Conservation (phyloP, 2,329 filamentous ascomycete species). For the Talaromyces marneffei region DNA sequence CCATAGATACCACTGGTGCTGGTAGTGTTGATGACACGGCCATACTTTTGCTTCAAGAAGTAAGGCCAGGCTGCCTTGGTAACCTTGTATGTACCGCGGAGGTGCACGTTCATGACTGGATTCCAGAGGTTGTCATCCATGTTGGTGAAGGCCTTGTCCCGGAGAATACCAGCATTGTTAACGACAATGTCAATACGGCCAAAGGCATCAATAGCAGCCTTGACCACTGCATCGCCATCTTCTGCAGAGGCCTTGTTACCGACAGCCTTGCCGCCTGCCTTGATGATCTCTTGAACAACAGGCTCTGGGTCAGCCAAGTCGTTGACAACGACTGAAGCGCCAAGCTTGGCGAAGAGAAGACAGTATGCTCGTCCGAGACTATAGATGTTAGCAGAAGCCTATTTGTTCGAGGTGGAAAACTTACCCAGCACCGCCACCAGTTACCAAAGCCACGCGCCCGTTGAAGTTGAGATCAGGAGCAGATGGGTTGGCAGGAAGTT, state of each 20-base stretch:
- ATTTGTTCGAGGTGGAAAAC: slow-evolving; percentile 26
- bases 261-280: slow-evolving; percentile 79
- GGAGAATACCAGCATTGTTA: slow-evolving; percentile 97
- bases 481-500: slow-evolving; percentile 65
- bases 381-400: slow-evolving; percentile 9
- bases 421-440: slow-evolving; percentile 75
- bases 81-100: slow-evolving; percentile 91
- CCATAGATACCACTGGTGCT: slow-evolving; percentile 97
- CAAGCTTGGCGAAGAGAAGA: slow-evolving; percentile 77
- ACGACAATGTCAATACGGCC: slow-evolving; percentile 91
- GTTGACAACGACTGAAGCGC: slow-evolving; percentile 86
- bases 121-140: slow-evolving; percentile 96
- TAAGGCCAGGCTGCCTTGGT: slow-evolving; percentile 97
- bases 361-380: slow-evolving; percentile 87
- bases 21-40: slow-evolving; percentile 92
- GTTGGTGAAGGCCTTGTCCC: slow-evolving; percentile 96
- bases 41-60: slow-evolving; percentile 98
- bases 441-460: slow-evolving; percentile 79
- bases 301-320: slow-evolving; percentile 88
- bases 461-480: slow-evolving; percentile 74
- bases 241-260: slow-evolving; percentile 91
- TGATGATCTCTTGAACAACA: slow-evolving; percentile 87
- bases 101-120: slow-evolving; percentile 83
- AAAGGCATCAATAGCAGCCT: slow-evolving; percentile 87
- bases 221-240: slow-evolving; percentile 84